Evolutionary conservation across 768 basidiomycete species (phyloP), one percentile per base, ranked within the genome.

Genomic region (Gyrodon lividus): DNA sequence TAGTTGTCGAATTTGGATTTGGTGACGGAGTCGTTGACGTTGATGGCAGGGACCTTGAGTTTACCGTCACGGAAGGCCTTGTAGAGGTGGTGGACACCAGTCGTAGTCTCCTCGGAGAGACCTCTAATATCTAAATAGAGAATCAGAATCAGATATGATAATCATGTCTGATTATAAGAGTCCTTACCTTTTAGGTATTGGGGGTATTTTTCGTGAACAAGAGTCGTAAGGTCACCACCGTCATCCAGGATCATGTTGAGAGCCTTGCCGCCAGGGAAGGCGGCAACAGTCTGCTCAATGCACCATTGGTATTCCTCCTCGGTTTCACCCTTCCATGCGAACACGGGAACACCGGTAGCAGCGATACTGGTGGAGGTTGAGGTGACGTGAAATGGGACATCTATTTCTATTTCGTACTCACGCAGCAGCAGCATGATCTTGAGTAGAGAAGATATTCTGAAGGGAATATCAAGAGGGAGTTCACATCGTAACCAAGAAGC

Each of bases 211-310:
- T 98, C 89, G 73, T 99, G 97, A 47, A 98, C 94, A 56, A 98
- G 79, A 60, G 70, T 83, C 59, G 97, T 99, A 51, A 99, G 81
- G 67, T 99, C 97, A 70, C 97, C 96, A 62, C 97, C 97, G 70
- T 99, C 97, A 64, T 99, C 97, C 68, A 98, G 84, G 71, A 99
- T 98, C 95, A 99, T 87, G 85, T 99, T 99, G 66, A 96, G 74
- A 46, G 87, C 68, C 72, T 95, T 76, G 59, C 88, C 88, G 56
- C 76, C 84, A 22, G 86, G 74, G 82, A 99, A 99, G n/a, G 83
- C 90, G 59, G 82, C 71, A 59, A 99, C 71, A 42, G 92, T 90
- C 75, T 99, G 97, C 67, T 98, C 93, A 61, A 99, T 92, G 71
- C 95, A 98, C 97, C 97, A 99, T 59, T 73, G 67, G 75, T 98